These are phyloP conservation scores for Jacaranda copaia DNA, from an alignment of 257 asterid genomes.

Conservation along the genomic window DNA sequence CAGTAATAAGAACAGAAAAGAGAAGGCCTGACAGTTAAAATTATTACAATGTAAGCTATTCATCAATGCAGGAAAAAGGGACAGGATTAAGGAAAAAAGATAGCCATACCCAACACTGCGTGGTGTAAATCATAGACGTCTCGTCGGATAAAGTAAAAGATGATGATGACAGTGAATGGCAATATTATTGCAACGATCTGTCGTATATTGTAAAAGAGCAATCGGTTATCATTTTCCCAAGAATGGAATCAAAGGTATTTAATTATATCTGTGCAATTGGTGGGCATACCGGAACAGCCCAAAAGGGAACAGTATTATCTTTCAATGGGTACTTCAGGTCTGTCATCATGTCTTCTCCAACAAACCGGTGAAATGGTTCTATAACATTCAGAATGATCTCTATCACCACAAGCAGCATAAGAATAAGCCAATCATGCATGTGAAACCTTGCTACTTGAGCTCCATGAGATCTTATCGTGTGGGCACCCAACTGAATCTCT, in stretches of 20 bases:
- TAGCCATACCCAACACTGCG: slow-evolving; percentile 75
- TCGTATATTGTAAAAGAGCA: slow-evolving; percentile 30
- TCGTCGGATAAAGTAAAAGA: slow-evolving; percentile 73
- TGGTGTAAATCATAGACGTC: slow-evolving; percentile 90
- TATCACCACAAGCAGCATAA: slow-evolving; percentile 78
- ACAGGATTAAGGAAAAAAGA: slow-evolving; percentile 23
- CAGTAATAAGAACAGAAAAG: slow-evolving; percentile 81
- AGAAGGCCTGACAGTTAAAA: slow-evolving; percentile 67
- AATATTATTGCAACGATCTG: slow-evolving; percentile 79
- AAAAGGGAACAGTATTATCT: slow-evolving; percentile 82
- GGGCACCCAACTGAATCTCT: slow-evolving; percentile 91
- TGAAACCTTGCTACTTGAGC: slow-evolving; percentile 77
- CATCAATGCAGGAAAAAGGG: not conserved
- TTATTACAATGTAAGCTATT: slow-evolving; percentile 2
- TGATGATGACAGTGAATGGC: slow-evolving; percentile 63
- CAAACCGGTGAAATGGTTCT: slow-evolving; percentile 95
- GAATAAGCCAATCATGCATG: slow-evolving; percentile 96
- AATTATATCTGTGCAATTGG: slow-evolving; percentile 6
- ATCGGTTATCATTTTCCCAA: slow-evolving; percentile 28
- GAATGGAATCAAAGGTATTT: slow-evolving; percentile 10
- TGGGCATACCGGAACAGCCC: slow-evolving; percentile 89
- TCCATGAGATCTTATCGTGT: slow-evolving; percentile 88
- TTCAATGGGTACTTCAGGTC: slow-evolving; percentile 88
- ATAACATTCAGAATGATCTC: slow-evolving; percentile 76
- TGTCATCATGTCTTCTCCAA: slow-evolving; percentile 88